Evolutionary conservation across 2,329 filamentous ascomycete genomes (phyloP).

Genomic region (Colletotrichum lindemuthianum): DNA sequence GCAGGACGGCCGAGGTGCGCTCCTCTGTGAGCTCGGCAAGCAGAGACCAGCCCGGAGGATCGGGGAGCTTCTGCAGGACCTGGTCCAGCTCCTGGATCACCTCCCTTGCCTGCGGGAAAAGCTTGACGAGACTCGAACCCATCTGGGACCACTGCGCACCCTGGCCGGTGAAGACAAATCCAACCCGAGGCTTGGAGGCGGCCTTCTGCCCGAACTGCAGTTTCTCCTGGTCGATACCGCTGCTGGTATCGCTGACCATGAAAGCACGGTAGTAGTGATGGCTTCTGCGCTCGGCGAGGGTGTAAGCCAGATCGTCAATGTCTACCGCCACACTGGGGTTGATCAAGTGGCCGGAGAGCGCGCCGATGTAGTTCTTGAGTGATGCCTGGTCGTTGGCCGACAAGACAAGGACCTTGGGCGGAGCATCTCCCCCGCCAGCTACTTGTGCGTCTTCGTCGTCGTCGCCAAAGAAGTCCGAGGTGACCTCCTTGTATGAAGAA

Average conservation of each 20-base stretch:
- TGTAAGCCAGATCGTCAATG: slow-evolving; percentile 42
- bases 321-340: slow-evolving; percentile 40
- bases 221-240: not conserved
- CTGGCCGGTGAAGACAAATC: slow-evolving; percentile 44
- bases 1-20: slow-evolving; percentile 32
- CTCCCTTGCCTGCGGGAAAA: slow-evolving; percentile 15
- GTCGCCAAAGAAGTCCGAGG: not conserved
- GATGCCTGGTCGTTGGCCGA: slow-evolving; percentile 7
- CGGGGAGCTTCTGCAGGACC: slow-evolving; percentile 23
- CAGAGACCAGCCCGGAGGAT: slow-evolving; percentile 38
- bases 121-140: slow-evolving; percentile 36
- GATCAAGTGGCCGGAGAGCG: slow-evolving; percentile 13
- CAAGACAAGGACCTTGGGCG: slow-evolving; percentile 38
- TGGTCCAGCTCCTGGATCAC: slow-evolving; percentile 35
- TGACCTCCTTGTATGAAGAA: too few species aligned
- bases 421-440: too few species aligned
- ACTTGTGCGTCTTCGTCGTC: not conserved
- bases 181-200: not conserved
- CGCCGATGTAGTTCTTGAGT: not conserved
- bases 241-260: slow-evolving; percentile 28
- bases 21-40: slow-evolving; percentile 38
- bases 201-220: slow-evolving; percentile 12
- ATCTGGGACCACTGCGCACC: slow-evolving; percentile 45
- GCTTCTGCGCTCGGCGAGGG: slow-evolving; percentile 40
- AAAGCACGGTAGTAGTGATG: slow-evolving; percentile 39